Evolutionary conservation across 176 grass and related monocot genomes (phyloP), one percentile per base, ranked within the genome.

Genomic region (Raddia distichophylla): DNA sequence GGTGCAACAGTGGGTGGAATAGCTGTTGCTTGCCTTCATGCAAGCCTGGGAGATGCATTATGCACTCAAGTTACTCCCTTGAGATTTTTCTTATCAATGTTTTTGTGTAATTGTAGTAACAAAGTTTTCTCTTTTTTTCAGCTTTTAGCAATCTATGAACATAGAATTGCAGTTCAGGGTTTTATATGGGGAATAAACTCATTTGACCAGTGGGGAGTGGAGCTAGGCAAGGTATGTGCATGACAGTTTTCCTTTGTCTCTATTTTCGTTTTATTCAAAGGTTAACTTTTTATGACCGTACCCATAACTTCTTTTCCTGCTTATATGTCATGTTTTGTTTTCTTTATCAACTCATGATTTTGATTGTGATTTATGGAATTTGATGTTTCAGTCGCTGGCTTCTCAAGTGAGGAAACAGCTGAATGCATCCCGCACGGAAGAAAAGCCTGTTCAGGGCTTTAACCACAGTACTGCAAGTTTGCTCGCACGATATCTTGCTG

Each of bases 111-210:
- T 71, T 56, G 14, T 78, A 62, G 3, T 89, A 42, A 49, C 20
- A 19, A 20, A 65, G n/a, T 60, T 2, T 67, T 17, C 27, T 27
- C 27, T 83, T 45, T 17, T 67, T 42, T 82, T 82, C 85, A 99
- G 97, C 85, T 99, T 81, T 87, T 99, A 76, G 86, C 97, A 55
- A 91, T 99, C 54, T 99, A 99, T 45, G 97, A 99, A 73, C 87
- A 99, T 48, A 73, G 97, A 75, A 80, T 95, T 78, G 96, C 93
- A 44, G 96, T 95, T 73, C 86, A 99, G 86, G 93, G 97, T 73
- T 99, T 99, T 81, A 82, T 90, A 88, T 99, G 93, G 93, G 97
- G 93, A 84, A 92, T 99, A 50, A 99, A 99, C 83, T 99, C 93
- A 2, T 99, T 96, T 75, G 97, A 99, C 74, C 97, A 99, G 56